phyloP scores from a whole-genome alignment of 1,139 yeast species.

The Ashbya aceris region DNA sequence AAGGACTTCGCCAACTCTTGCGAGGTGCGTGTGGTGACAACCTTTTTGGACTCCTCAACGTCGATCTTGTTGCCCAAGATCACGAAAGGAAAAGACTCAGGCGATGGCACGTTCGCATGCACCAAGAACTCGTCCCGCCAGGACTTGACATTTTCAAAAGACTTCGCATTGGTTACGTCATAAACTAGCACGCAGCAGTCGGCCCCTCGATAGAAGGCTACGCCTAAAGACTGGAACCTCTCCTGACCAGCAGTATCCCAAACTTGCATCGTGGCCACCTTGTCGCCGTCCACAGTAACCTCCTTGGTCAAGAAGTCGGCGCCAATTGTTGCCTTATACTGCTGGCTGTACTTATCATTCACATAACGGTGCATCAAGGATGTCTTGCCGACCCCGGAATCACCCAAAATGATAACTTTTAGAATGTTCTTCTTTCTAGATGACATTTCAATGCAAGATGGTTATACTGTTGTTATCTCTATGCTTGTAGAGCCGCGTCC shows the following conservation, averaged over 20 bases:
- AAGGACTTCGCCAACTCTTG: constrained; percentile 75
- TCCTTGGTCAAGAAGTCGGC: constrained; percentile 95
- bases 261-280: constrained; percentile 73
- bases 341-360: constrained; percentile 88
- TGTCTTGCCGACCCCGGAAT: constrained; percentile 96
- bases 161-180: constrained; percentile 88
- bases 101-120: constrained; percentile 87
- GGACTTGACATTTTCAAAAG: constrained; percentile 77
- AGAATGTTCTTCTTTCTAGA: constrained; percentile 80
- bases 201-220: constrained; percentile 95
- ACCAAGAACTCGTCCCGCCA: constrained; percentile 96
- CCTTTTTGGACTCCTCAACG: constrained; percentile 83
- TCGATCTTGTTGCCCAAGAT: constrained; percentile 92
- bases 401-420: constrained; percentile 91
- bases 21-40: constrained; percentile 75
- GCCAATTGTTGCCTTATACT: constrained; percentile 95
- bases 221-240: constrained; percentile 91
- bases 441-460: neutral
- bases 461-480: neutral
- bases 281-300: constrained; percentile 64
- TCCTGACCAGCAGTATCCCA: constrained; percentile 99
- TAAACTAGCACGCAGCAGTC: constrained; percentile 95
- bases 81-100: constrained; percentile 91
- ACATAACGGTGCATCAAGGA: constrained; percentile 94
- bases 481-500: no score